These are phyloP conservation scores for Paecilomyces dactylethromorphus DNA, from an alignment of 2,329 filamentous ascomycete genomes.

Conservation along the genomic window DNA sequence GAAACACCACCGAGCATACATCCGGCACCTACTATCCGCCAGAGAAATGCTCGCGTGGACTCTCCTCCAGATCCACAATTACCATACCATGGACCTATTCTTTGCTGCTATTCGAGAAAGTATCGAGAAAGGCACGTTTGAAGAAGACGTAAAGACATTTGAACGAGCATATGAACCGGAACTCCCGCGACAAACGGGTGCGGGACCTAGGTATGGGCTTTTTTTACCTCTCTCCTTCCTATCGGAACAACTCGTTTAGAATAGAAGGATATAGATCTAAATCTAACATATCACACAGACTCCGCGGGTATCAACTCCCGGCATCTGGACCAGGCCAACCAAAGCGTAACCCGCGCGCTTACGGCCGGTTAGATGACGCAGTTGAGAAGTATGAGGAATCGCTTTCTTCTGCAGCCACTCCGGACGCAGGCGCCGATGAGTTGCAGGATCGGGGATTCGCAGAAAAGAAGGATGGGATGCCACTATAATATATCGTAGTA, in stretches of 20 bases:
- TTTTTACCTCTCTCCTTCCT: constrained; percentile 1
- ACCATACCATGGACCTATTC: constrained; percentile 64
- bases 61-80: constrained; percentile 86
- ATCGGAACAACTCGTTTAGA: not conserved
- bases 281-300: constrained; percentile 27
- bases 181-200: constrained; percentile 67
- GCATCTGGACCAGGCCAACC: constrained; percentile 55
- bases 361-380: constrained; percentile 52
- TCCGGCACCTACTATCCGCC: constrained; percentile 79
- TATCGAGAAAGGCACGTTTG: constrained; percentile 52
- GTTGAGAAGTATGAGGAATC: constrained; percentile 43
- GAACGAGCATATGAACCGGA: constrained; percentile 60
- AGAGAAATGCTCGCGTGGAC: constrained; percentile 98
- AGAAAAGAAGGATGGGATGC: constrained; percentile 25
- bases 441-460: constrained; percentile 54
- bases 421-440: constrained; percentile 45
- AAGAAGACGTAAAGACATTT: constrained; percentile 54
- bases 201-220: constrained; percentile 65
- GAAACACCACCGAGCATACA: constrained; percentile 75
- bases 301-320: constrained; percentile 77
- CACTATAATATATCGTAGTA: not conserved
- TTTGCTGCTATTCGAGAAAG: constrained; percentile 63
- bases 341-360: constrained; percentile 63
- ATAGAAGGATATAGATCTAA: not conserved
- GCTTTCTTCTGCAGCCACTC: constrained; percentile 44